Conservation (phyloP, 768 basidiomycete genomes). For the Cystofilobasidium bisporidii region DNA sequence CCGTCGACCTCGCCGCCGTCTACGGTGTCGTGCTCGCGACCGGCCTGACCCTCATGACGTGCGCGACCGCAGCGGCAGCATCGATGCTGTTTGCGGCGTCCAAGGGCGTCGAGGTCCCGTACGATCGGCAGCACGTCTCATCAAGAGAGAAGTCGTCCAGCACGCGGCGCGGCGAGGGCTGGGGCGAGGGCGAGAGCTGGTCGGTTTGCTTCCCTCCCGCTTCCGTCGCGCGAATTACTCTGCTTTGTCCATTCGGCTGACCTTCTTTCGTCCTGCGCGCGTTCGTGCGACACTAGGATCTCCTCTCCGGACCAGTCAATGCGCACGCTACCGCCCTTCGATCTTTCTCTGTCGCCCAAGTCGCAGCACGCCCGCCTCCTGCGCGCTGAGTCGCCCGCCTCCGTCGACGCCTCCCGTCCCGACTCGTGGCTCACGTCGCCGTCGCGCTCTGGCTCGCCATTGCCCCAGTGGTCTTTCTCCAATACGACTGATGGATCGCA, state of each 20-base stretch:
- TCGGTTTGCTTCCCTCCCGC: not conserved
- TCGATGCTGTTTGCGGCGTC: not conserved
- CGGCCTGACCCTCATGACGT: not conserved
- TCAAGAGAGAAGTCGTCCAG: not conserved
- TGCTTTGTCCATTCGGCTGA: too few relatives aligned
- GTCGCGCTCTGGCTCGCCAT: not conserved
- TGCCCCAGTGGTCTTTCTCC: not conserved
- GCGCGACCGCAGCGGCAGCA: not conserved
- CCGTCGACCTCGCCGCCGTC: conserved; percentile 3
- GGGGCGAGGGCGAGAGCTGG: conserved; percentile 13
- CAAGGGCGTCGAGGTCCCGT: not conserved
- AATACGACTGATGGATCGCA: not conserved
- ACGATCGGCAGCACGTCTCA: not conserved
- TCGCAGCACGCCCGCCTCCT: conserved; percentile 4
- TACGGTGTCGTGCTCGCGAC: conserved; percentile 4
- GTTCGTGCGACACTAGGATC: conserved; percentile 8
- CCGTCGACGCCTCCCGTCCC: not conserved
- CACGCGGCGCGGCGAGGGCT: conserved; percentile 4
- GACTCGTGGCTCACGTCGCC: conserved; percentile 19
- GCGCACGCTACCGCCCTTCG: conserved; percentile 2
- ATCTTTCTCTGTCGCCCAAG: conserved; percentile 14
- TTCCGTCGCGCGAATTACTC: too few relatives aligned
- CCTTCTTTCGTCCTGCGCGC: too few relatives aligned
- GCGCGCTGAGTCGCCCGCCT: not conserved
- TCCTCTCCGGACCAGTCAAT: not conserved